A percentile compares a stretch with the other conserved stretches of the same genome.
Evolutionary conservation across 805 yeast species (phyloP).

Genomic region (Kregervanrija delftensis): DNA sequence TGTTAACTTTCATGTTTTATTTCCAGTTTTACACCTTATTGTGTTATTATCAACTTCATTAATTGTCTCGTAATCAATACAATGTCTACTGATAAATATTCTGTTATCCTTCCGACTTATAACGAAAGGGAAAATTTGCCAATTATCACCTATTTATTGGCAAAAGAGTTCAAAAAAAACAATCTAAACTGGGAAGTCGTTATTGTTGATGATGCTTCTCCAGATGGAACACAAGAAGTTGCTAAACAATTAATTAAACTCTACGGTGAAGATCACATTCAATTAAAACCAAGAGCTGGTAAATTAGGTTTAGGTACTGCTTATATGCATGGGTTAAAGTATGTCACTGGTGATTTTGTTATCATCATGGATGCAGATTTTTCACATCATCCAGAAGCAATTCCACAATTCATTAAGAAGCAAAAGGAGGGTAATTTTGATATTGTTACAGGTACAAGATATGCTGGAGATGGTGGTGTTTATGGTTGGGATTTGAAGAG

Average conservation of each 20-base stretch:
- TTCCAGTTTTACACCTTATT: background rate
- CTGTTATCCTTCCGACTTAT: conserved; percentile 72
- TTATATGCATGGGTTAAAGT: conserved; percentile 69
- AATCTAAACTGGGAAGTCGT: conserved; percentile 67
- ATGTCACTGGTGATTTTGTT: conserved; percentile 65
- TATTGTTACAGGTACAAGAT: conserved; percentile 52
- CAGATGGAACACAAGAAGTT: conserved; percentile 74
- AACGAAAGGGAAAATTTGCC: conserved; percentile 68
- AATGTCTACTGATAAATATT: conserved; percentile 43
- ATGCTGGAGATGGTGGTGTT: conserved; percentile 77
- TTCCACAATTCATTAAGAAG: conserved; percentile 64
- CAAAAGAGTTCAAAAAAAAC: conserved; percentile 53
- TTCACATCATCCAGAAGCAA: conserved; percentile 75
- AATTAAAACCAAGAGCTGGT: conserved; percentile 66
- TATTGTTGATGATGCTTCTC: conserved; percentile 74
- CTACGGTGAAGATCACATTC: conserved; percentile 55
- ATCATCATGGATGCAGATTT: conserved; percentile 83
- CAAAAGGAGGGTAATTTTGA: conserved; percentile 47
- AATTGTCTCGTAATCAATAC: conserved; percentile 1
- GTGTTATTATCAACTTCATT: background rate
- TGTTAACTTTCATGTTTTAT: background rate
- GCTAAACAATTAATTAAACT: conserved; percentile 53
- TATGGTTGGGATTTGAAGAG: conserved; percentile 81
- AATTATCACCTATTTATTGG: conserved; percentile 60
- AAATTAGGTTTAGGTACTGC: conserved; percentile 79